Conservation (phyloP, 202 grass and related monocot genomes). For the Tripidium arundinaceum region DNA sequence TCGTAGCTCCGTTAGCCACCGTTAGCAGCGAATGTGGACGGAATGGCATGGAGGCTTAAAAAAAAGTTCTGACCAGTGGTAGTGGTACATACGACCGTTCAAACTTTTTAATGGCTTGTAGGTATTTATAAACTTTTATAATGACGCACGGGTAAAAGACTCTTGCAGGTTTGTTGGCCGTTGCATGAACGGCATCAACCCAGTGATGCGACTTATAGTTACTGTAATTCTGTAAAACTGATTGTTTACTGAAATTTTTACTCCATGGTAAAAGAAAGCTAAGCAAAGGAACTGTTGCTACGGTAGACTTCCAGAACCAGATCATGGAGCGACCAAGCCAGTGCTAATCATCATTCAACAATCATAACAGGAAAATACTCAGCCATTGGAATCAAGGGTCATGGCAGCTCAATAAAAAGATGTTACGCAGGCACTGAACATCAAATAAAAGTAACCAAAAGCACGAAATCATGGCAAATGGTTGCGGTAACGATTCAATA, state of each 20-base stretch:
- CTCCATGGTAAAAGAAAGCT: not conserved
- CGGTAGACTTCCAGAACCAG: not conserved
- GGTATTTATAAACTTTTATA: no score
- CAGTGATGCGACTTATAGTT: not conserved
- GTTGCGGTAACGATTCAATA: not conserved
- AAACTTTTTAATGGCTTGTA: no score
- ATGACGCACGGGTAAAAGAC: no score
- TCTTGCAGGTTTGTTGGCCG: not conserved
- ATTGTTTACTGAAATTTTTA: not conserved
- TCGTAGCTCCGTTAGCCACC: no score
- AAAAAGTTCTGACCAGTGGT: no score
- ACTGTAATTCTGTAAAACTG: not conserved
- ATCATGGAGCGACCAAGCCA: no score
- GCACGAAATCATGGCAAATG: not conserved
- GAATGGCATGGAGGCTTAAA: no score
- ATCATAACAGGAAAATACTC: not conserved
- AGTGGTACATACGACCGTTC: no score
- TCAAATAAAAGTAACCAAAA: not conserved
- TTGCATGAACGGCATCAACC: not conserved
- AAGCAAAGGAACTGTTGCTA: not conserved
- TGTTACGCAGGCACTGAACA: not conserved
- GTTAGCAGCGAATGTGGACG: no score
- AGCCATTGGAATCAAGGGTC: not conserved
- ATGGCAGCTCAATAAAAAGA: not conserved
- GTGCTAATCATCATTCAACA: not conserved